These are phyloP conservation scores for Sporothrix brasiliensis DNA, from an alignment of 2,329 filamentous ascomycete genomes.

Conservation along the genomic window DNA sequence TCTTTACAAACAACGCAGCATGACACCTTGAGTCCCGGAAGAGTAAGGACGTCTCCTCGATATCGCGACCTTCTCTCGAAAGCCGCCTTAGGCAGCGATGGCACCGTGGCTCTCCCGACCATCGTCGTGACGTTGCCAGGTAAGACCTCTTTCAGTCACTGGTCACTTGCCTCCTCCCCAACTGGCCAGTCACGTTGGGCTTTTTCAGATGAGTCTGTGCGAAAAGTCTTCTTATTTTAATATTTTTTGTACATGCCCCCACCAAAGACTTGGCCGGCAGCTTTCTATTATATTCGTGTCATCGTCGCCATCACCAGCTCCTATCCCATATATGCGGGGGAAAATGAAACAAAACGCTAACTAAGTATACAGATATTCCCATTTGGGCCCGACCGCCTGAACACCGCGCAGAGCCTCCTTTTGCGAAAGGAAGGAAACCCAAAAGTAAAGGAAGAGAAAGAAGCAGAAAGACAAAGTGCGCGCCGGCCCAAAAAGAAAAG, in stretches of 20 bases:
- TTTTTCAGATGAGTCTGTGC: neutral
- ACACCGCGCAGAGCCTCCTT: conserved; percentile 31
- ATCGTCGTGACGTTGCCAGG: neutral
- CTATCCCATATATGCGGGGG: conserved; percentile 2
- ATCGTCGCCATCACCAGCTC: neutral
- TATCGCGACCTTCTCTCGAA: neutral
- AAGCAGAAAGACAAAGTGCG: neutral
- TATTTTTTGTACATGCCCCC: conserved; percentile 28
- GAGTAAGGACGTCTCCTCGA: neutral
- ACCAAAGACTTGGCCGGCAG: conserved; percentile 14
- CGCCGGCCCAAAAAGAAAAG: conserved; percentile 20
- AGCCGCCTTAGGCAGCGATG: neutral
- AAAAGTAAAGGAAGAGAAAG: neutral
- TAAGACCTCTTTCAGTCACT: neutral
- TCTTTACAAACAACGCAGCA: neutral
- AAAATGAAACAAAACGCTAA: conserved; percentile 21
- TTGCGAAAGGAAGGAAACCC: conserved; percentile 18
- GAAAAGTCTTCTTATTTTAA: conserved; percentile 27
- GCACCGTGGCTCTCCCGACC: neutral
- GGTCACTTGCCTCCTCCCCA: too few species aligned
- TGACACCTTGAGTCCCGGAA: neutral
- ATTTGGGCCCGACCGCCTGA: conserved; percentile 24
- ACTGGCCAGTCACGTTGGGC: neutral
- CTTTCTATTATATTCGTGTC: conserved; percentile 31
- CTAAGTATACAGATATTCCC: conserved; percentile 33